These are phyloP conservation scores for Backusella morwellensis DNA, from an alignment of 192 early-diverging fungal species.

Conservation along the genomic window DNA sequence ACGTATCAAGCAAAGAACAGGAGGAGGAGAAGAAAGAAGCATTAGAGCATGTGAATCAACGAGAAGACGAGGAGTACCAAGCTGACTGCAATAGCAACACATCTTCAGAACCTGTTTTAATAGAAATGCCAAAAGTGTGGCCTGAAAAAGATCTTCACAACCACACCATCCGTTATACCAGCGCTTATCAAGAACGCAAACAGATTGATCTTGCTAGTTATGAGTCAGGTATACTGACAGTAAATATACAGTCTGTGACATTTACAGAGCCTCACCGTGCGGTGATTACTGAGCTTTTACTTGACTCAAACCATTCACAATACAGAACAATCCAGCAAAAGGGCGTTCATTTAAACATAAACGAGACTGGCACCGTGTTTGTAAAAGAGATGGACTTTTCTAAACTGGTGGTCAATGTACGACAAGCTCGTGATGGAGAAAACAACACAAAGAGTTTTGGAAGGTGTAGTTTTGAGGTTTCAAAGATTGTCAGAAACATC, in stretches of 20 bases:
- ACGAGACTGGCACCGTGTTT: conserved; percentile 49
- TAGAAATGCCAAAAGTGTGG: background rate
- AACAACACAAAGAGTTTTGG: conserved; percentile 26
- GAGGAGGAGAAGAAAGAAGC: background rate
- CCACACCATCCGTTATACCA: conserved; percentile 25
- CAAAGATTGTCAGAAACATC: background rate
- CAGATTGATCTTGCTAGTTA: conserved; percentile 28
- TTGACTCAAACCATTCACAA: conserved; percentile 44
- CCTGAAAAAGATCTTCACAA: conserved; percentile 33
- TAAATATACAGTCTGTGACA: conserved; percentile 48
- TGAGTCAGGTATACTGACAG: conserved; percentile 51
- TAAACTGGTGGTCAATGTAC: conserved; percentile 39
- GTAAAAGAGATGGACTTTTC: conserved; percentile 58
- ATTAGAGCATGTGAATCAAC: background rate
- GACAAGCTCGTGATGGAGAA: conserved; percentile 32
- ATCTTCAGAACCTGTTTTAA: background rate
- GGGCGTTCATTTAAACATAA: conserved; percentile 23
- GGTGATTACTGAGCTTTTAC: conserved; percentile 40
- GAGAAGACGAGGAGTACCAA: background rate
- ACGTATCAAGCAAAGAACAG: background rate
- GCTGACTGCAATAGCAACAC: conserved; percentile 3
- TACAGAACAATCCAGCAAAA: conserved; percentile 38
- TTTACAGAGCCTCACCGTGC: conserved; percentile 10
- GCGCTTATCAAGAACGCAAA: conserved; percentile 10
- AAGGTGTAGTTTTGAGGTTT: background rate